Evolutionary conservation across 441 rosid genomes (phyloP).

Genomic region (Gossypium davidsonii): DNA sequence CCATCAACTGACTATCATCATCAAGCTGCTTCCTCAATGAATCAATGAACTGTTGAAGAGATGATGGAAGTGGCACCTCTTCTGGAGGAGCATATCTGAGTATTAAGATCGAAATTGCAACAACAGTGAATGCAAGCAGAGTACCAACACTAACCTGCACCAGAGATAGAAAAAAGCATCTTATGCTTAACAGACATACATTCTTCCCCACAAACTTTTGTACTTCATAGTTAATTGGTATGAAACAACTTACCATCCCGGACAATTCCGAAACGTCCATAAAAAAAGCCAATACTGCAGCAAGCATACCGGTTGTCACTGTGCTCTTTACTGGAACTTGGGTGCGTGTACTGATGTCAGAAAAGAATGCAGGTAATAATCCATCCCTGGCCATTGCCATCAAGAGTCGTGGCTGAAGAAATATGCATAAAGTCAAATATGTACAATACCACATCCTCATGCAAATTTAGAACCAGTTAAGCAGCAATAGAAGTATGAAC

Average conservation of each 20-base stretch:
- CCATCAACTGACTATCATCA: slow-evolving; percentile 18
- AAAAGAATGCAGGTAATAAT: slow-evolving; percentile 70
- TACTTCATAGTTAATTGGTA: neutral
- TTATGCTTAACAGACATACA: neutral
- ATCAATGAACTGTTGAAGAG: slow-evolving; percentile 41
- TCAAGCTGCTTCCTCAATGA: slow-evolving; percentile 19
- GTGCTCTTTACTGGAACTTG: slow-evolving; percentile 86
- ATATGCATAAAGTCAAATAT: slow-evolving; percentile 12
- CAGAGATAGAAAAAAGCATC: slow-evolving; percentile 1
- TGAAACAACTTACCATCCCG: slow-evolving; percentile 58
- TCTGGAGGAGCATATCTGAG: slow-evolving; percentile 81
- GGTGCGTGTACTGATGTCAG: slow-evolving; percentile 56
- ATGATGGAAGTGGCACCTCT: slow-evolving; percentile 54
- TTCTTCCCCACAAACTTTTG: neutral
- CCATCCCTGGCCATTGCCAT: slow-evolving; percentile 98
- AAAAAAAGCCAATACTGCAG: slow-evolving; percentile 64
- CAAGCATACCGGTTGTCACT: slow-evolving; percentile 49
- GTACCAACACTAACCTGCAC: slow-evolving; percentile 88
- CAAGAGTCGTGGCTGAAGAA: slow-evolving; percentile 66
- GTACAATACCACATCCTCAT: neutral
- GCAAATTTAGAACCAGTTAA: neutral
- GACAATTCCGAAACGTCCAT: slow-evolving; percentile 86
- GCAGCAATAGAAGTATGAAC: neutral
- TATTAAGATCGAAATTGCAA: slow-evolving; percentile 67
- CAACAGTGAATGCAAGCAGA: slow-evolving; percentile 77